Percentiles rank a stretch among this genome's conserved stretches.
phyloP scores from a whole-genome alignment of 2,329 filamentous ascomycete genomes.

The Pyricularia sp. region DNA sequence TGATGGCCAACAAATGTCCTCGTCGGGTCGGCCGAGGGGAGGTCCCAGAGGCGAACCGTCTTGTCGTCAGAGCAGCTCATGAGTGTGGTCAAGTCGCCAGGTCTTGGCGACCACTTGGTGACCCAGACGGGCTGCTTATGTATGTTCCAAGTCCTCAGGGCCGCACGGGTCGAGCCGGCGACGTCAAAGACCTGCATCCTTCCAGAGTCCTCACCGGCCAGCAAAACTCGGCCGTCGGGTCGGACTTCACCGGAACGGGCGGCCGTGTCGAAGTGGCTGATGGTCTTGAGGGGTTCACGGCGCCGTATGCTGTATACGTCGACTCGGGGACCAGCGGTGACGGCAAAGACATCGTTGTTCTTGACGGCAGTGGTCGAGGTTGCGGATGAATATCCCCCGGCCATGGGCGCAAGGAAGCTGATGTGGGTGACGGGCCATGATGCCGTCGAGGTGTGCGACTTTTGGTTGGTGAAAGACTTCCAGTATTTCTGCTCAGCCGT shows the following conservation, averaged over 20 bases:
- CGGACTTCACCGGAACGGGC: conserved; percentile 83
- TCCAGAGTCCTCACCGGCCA: conserved; percentile 84
- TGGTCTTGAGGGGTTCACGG: conserved; percentile 83
- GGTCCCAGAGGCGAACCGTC: conserved; percentile 87
- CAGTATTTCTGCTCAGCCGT: conserved; percentile 94
- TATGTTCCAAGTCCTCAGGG: conserved; percentile 85
- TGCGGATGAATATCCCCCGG: conserved; percentile 15
- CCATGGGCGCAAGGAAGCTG: conserved; percentile 47
- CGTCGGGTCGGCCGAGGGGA: conserved; percentile 65
- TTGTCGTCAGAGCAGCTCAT: conserved; percentile 88
- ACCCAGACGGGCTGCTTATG: conserved; percentile 92
- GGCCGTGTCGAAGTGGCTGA: conserved; percentile 84
- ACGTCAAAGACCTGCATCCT: conserved; percentile 93
- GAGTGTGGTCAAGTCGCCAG: conserved; percentile 64
- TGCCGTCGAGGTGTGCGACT: conserved; percentile 80
- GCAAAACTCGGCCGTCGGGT: conserved; percentile 74
- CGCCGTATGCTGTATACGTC: conserved; percentile 91
- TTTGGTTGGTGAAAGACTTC: conserved; percentile 85
- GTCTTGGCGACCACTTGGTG: conserved; percentile 69
- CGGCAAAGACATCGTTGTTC: conserved; percentile 66
- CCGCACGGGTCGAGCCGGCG: conserved; percentile 48
- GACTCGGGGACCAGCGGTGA: conserved; percentile 86
- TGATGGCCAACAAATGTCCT: conserved; percentile 73
- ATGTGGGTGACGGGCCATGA: conserved; percentile 86
- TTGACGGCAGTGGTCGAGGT: conserved; percentile 22